phyloP scores from a whole-genome alignment of 768 basidiomycete genomes.

The Serendipita sp. region DNA sequence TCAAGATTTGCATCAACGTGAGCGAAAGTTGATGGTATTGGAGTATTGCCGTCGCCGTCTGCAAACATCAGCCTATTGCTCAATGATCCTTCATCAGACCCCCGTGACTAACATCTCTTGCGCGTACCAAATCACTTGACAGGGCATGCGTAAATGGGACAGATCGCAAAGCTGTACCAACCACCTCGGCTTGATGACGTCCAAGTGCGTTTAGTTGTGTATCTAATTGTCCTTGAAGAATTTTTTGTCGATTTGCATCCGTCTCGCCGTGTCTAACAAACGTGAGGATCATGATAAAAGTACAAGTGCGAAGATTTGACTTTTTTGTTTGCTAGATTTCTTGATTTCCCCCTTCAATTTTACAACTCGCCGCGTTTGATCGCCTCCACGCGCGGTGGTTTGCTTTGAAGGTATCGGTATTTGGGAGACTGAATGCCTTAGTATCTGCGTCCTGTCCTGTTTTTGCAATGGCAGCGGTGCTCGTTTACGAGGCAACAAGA shows the following conservation, averaged over 20 bases:
- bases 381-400: background rate
- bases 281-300: background rate
- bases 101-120: background rate
- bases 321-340: background rate
- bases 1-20: background rate
- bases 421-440: constrained; percentile 1
- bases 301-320: background rate
- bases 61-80: background rate
- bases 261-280: constrained; percentile 1
- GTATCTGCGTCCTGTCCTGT: background rate
- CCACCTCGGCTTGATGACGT: background rate
- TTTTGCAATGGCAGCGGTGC: constrained; percentile 1
- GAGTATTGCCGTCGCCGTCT: background rate
- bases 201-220: background rate
- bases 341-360: constrained; percentile 5
- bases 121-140: background rate
- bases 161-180: background rate
- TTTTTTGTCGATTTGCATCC: background rate
- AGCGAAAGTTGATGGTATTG: background rate
- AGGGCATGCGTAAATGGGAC: background rate
- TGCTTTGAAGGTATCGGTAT: constrained; percentile 3
- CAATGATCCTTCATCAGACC: background rate
- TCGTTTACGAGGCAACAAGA: background rate
- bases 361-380: background rate
- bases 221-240: constrained; percentile 1